phyloP scores from a whole-genome alignment of 441 rosid genomes.

The Pelargonium cotyledonis region DNA sequence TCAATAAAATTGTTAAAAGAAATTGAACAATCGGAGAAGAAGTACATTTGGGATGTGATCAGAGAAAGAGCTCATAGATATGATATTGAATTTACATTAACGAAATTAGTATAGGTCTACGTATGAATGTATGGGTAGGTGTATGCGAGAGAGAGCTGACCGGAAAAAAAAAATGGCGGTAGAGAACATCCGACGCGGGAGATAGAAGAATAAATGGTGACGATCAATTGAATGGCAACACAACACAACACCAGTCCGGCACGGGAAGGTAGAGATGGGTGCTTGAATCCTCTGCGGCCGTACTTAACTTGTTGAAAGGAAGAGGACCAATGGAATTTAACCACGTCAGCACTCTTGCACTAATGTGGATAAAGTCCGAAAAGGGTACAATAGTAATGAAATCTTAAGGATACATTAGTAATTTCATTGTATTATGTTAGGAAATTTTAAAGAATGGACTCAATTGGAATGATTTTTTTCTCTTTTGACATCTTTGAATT shows the following conservation, averaged over 20 bases:
- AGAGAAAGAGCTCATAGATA: not conserved
- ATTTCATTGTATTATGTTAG: too few species aligned
- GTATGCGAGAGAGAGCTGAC: not conserved
- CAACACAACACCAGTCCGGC: constrained; percentile 6
- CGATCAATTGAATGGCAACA: not conserved
- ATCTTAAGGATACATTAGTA: too few species aligned
- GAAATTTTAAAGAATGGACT: too few species aligned
- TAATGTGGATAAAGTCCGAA: too few species aligned
- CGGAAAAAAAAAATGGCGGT: constrained; percentile 2
- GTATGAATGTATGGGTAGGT: not conserved
- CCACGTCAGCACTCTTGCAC: not conserved
- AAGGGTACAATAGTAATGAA: too few species aligned
- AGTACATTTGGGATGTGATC: not conserved
- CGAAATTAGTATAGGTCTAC: not conserved
- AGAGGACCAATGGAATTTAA: not conserved
- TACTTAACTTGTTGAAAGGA: not conserved
- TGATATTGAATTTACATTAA: not conserved
- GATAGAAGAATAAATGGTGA: not conserved
- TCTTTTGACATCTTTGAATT: too few species aligned
- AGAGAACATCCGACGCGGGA: constrained; percentile 4
- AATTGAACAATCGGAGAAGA: not conserved
- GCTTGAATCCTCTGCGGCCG: not conserved
- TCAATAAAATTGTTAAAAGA: not conserved
- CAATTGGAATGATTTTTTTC: too few species aligned
- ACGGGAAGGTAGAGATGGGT: constrained; percentile 5